Evolutionary conservation across 257 asterid species (phyloP).

Genomic region (Ballota nigra): DNA sequence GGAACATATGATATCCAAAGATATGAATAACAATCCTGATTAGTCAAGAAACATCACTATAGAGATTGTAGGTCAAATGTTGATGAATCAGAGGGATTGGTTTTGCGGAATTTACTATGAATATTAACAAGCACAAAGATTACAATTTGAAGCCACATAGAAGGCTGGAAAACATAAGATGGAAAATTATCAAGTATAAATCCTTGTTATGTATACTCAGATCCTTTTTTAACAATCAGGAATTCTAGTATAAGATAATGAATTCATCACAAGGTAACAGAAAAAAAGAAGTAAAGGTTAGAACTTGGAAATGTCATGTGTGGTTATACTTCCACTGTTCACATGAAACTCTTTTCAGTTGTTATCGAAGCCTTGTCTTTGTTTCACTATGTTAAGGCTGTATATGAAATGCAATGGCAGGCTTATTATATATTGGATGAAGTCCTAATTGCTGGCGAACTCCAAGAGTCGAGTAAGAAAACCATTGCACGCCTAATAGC

Average conservation of each 20-base stretch:
- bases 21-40: neutral
- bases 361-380: neutral
- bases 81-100: neutral
- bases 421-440: slow-evolving; percentile 95
- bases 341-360: neutral
- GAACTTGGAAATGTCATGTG: neutral
- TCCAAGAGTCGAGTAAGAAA: slow-evolving; percentile 98
- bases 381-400: slow-evolving; percentile 10
- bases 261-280: neutral
- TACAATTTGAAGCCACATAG: neutral
- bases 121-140: neutral
- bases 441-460: slow-evolving; percentile 94
- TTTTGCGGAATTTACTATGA: neutral
- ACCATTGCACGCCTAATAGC: slow-evolving; percentile 94
- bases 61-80: neutral
- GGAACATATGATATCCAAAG: neutral
- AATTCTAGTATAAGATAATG: neutral
- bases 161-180: neutral
- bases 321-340: neutral
- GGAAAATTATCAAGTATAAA: neutral
- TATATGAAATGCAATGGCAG: slow-evolving; percentile 38
- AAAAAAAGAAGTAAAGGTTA: neutral
- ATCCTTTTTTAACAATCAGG: neutral
- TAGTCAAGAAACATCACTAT: neutral
- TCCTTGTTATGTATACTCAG: neutral